Conservation (phyloP, 345 rosid species). For the Lagerstroemia speciosa region DNA sequence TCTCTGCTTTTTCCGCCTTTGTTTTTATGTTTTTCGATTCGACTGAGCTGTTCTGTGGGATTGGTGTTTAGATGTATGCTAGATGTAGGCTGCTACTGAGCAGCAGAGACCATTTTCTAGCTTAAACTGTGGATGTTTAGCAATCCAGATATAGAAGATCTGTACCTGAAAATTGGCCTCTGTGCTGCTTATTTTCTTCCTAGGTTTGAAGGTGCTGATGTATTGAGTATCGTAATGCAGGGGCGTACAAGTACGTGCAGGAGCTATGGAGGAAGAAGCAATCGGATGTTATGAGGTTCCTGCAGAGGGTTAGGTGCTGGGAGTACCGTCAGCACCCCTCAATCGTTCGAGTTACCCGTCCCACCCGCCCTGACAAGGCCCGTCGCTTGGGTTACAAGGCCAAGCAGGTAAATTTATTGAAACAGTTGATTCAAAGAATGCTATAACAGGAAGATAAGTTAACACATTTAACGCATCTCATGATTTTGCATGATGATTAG, state of each 20-base stretch:
- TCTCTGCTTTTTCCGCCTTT: background rate
- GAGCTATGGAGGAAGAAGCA: slow-evolving; percentile 99
- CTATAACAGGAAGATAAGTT: background rate
- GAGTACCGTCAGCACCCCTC: slow-evolving; percentile 96
- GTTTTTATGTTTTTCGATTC: too few relatives aligned
- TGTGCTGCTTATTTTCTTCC: background rate
- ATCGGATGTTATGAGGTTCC: slow-evolving; percentile 95
- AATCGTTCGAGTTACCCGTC: slow-evolving; percentile 73
- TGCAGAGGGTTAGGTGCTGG: slow-evolving; percentile 99
- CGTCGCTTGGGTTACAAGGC: slow-evolving; percentile 96
- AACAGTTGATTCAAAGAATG: background rate
- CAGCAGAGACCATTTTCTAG: background rate
- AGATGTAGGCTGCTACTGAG: background rate
- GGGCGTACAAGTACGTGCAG: slow-evolving; percentile 92
- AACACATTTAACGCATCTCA: background rate
- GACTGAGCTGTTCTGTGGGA: background rate
- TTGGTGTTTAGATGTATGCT: background rate
- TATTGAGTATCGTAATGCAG: slow-evolving; percentile 22
- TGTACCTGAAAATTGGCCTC: too few relatives aligned
- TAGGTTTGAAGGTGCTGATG: background rate
- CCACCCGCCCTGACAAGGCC: slow-evolving; percentile 98
- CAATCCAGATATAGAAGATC: background rate
- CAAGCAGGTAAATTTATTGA: slow-evolving; percentile 56
- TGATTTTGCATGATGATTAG: background rate
- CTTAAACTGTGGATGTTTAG: background rate